Base-by-base conservation (phyloP, 2,329 filamentous ascomycete species). In the Phialophora chinensis region DNA sequence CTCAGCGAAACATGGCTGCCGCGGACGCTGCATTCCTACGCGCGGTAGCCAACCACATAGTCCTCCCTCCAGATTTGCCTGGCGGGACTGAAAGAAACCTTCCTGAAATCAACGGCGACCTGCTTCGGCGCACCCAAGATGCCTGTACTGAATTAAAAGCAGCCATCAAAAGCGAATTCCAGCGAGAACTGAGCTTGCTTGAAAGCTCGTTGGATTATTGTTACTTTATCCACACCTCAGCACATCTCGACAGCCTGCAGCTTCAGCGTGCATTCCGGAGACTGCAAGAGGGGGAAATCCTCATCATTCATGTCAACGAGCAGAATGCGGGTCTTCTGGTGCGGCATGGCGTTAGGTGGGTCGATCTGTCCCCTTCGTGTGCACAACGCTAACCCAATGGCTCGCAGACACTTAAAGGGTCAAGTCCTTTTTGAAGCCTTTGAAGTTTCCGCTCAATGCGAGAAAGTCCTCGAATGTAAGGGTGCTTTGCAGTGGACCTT, bases 401-500 rank as follows among this genome's bases (percentile, higher is more conserved):
- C 60, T 54, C 53, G 61, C 64, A 74, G 72, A 62, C 42, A 61
- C 7, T 20, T 62, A 1, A 53, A 70, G 23, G 31, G 77, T 53
- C 23, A 68, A 71, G 68, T 83, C 70, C 20, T 86, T 63, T 84
- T 89, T 55, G 88, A 91, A 73, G 80, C 80, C 0, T 90, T 90
- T 63, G 88, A 91, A 73, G 80, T 84, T 0, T 88, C 87, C 0
- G 79, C 88, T 0, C 73, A 73, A 0, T 85, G 84, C 0, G 79
- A 85, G 52, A 76, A 81, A 14, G 84, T 88, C 0, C 77, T 89
- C 1, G 29, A 56, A 11, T 80, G 81, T 0, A 75, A 85, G 0
- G 75, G 84, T 23, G 82, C 86, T 1, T 74, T 91, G 0, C 72
- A 79, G 63, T 88, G 87, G 82, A 80, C 84, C 20, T 91, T 91